These are phyloP conservation scores for Lactarius trivialis DNA, from an alignment of 768 basidiomycete genomes.

Conservation along the genomic window DNA sequence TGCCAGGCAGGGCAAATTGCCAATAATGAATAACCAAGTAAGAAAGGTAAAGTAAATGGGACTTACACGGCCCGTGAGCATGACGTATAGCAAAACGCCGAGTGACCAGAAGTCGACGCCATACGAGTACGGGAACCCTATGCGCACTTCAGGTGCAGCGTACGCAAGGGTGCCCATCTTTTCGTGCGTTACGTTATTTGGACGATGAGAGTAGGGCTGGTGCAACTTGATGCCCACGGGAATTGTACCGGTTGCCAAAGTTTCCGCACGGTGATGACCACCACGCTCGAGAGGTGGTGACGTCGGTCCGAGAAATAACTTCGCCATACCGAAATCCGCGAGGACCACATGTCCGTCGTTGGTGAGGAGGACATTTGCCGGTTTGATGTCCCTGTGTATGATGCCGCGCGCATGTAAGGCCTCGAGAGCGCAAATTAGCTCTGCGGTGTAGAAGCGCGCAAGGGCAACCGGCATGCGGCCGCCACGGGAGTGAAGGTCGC, in stretches of 20 bases:
- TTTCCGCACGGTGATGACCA: not conserved
- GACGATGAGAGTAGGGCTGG: slow-evolving; percentile 8
- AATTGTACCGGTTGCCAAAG: not conserved
- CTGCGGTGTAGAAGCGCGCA: slow-evolving; percentile 21
- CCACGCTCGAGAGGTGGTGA: not conserved
- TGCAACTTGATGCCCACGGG: slow-evolving; percentile 4
- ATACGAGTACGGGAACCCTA: slow-evolving; percentile 20
- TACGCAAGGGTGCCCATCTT: slow-evolving; percentile 19
- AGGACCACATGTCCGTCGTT: slow-evolving; percentile 17
- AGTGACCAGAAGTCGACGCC: slow-evolving; percentile 23
- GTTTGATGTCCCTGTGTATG: slow-evolving; percentile 47
- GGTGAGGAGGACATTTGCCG: slow-evolving; percentile 29
- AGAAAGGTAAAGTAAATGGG: not conserved
- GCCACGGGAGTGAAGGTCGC: slow-evolving; percentile 16
- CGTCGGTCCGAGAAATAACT: slow-evolving; percentile 10
- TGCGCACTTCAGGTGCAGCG: slow-evolving; percentile 21
- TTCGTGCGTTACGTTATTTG: slow-evolving; percentile 11
- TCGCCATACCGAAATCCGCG: slow-evolving; percentile 23
- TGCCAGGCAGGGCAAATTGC: not conserved
- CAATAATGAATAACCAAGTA: not conserved
- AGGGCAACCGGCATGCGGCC: slow-evolving; percentile 12
- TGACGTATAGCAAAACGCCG: slow-evolving; percentile 21
- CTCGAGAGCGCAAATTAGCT: slow-evolving; percentile 21
- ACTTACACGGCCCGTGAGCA: slow-evolving; percentile 23
- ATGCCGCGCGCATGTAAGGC: slow-evolving; percentile 38